These are phyloP conservation scores for Lonicera japonica DNA, from an alignment of 129 eudicot species.

Conservation along the genomic window DNA sequence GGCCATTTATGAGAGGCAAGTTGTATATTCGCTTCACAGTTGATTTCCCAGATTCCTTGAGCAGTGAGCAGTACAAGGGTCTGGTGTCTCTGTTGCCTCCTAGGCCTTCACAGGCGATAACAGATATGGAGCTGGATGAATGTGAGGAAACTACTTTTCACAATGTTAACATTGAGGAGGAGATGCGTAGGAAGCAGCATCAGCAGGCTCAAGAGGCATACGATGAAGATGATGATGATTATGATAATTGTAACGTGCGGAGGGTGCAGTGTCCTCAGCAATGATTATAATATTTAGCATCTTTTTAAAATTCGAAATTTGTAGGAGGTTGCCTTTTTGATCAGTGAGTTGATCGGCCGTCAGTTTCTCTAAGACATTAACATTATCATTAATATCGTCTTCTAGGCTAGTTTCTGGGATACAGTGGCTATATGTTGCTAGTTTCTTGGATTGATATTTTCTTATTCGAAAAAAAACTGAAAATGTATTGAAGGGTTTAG, in stretches of 20 bases:
- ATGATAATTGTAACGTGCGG: slow-evolving; percentile 62
- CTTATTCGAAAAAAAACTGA: background rate
- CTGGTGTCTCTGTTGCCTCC: slow-evolving; percentile 52
- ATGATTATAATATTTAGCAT: slow-evolving; percentile 10
- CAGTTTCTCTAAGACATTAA: background rate
- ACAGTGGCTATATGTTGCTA: background rate
- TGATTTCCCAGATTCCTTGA: slow-evolving; percentile 52
- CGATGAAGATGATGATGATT: slow-evolving; percentile 78
- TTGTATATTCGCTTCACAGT: slow-evolving; percentile 60
- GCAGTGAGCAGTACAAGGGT: slow-evolving; percentile 48
- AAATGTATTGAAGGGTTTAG: background rate
- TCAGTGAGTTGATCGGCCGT: background rate
- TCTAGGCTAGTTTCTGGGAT: no score
- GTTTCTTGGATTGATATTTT: no score
- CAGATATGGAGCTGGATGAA: slow-evolving; percentile 64
- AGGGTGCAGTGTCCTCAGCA: slow-evolving; percentile 82
- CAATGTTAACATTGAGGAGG: slow-evolving; percentile 72
- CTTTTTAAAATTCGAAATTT: no score
- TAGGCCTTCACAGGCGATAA: slow-evolving; percentile 30
- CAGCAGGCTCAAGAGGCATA: no score
- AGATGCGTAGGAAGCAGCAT: no score
- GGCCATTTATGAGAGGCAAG: no score
- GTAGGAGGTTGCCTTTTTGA: no score
- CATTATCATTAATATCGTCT: background rate
- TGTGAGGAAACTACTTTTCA: slow-evolving; percentile 73